Evolutionary conservation across 106 monocot species (phyloP), one percentile per base, ranked within the genome.

Genomic region (Apostasia shenzhenica): DNA sequence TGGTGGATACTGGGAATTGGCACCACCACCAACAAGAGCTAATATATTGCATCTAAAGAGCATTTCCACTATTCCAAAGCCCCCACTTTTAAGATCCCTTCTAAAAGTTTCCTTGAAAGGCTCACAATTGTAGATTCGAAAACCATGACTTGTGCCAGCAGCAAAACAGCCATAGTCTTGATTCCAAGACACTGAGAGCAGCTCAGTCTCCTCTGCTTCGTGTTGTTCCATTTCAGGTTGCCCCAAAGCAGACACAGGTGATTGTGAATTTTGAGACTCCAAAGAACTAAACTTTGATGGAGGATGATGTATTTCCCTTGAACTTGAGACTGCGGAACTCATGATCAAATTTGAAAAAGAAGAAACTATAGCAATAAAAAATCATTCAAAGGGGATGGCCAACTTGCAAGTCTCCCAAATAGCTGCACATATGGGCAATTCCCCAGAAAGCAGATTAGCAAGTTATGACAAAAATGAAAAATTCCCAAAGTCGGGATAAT

Each of bases 51-150:
- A 86, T 12, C 95, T 67, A 58, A 91, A 92, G n/a, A 91, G 76
- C 95, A 95, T 81, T 78, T 95, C 97, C 37, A 92, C 89, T 52
- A 92, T 89, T 47, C 83, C 79, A 76, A 97, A 92, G 2, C 91
- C 95, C 4, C 92, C 92, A 74, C 79, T 85, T 76, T 86, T 80
- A 49, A 92, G 51, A 70, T 92, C 81, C 82, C 95, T 89, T 82
- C 92, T 88, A 60, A 92, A 83, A 3, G 86, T 86, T 79, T 95
- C 86, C 72, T 87, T 86, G 66, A 91, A 92, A 66, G 91, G 89
- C 8, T 86, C 79, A 62, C 89, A 95, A 57, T 79, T 87, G 49
- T 89, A 95, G 14, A 95, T 92, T 56, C 86, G 74, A 62, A 95
- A 95, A 47, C 86, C 95, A 69, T 55, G 72, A 74, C 72, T 85